These are phyloP conservation scores for Takashimella koratensis DNA, from an alignment of 1,284 basidiomycete species.

Conservation along the genomic window DNA sequence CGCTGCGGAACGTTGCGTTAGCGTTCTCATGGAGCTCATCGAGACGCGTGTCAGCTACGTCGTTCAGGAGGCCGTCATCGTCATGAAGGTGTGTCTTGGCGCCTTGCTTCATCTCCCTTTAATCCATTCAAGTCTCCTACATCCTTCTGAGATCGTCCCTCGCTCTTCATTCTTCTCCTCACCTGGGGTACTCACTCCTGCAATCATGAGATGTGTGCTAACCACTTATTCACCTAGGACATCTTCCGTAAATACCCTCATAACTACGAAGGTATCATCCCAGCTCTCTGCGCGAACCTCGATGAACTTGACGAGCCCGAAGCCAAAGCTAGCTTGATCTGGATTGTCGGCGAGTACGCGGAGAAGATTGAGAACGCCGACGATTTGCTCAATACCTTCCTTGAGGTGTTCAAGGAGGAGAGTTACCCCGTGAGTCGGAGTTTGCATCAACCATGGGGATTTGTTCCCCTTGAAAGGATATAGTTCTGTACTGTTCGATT, in stretches of 20 bases:
- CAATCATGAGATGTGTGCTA: background rate
- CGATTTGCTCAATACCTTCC: slow-evolving; percentile 87
- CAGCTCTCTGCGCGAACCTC: slow-evolving; percentile 84
- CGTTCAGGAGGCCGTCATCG: slow-evolving; percentile 94
- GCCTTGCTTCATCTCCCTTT: no score
- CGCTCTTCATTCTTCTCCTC: background rate
- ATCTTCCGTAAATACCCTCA: slow-evolving; percentile 97
- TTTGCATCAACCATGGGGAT: background rate
- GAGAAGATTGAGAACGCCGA: slow-evolving; percentile 94
- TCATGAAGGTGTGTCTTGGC: slow-evolving; percentile 63
- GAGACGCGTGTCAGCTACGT: slow-evolving; percentile 95
- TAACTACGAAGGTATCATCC: slow-evolving; percentile 92
- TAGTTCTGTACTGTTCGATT: no score
- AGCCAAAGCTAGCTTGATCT: slow-evolving; percentile 93
- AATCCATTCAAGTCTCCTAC: background rate
- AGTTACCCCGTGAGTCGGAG: slow-evolving; percentile 60
- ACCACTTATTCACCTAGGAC: slow-evolving; percentile 55
- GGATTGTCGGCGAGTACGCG: slow-evolving; percentile 97
- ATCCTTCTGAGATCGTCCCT: no score
- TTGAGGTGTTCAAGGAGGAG: slow-evolving; percentile 93
- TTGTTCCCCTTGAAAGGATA: no score
- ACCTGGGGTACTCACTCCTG: background rate
- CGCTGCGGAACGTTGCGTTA: slow-evolving; percentile 85
- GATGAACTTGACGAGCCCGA: slow-evolving; percentile 93
- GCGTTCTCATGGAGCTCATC: slow-evolving; percentile 78